Percentiles rank a stretch among this genome's conserved stretches.
Evolutionary conservation across 176 grass and related monocot species (phyloP).

Genomic region (Phragmites australis): DNA sequence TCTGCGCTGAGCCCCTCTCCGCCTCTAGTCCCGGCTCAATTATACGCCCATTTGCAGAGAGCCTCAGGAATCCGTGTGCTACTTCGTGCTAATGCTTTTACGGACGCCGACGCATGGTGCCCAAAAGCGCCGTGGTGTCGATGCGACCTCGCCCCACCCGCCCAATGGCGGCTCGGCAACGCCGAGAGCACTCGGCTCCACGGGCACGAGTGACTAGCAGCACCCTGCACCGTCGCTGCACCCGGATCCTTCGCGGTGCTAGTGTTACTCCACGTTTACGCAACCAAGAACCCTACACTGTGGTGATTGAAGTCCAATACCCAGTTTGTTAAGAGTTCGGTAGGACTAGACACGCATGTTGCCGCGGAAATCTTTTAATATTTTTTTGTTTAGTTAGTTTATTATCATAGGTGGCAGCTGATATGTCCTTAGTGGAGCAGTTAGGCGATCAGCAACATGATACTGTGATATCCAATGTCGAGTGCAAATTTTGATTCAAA

Average conservation of each 20-base stretch:
- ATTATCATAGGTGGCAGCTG: not conserved
- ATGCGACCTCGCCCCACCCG: not conserved
- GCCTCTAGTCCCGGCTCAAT: conserved; percentile 35
- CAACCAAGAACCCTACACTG: not conserved
- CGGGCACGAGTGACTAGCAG: not conserved
- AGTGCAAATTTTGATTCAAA: not conserved
- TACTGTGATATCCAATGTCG: not conserved
- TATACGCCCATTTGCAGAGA: conserved; percentile 34
- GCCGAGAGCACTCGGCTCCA: conserved; percentile 19
- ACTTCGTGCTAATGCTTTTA: not conserved
- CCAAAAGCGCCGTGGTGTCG: conserved; percentile 4
- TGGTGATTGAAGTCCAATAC: not conserved
- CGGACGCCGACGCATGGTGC: conserved; percentile 32
- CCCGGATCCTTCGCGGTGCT: not conserved
- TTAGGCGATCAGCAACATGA: not conserved
- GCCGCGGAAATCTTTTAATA: not conserved
- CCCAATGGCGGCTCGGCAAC: conserved; percentile 33
- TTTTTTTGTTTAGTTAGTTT: not conserved
- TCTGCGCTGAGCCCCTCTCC: not conserved
- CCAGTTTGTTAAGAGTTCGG: not conserved
- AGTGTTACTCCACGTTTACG: not conserved
- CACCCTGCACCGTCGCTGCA: not conserved
- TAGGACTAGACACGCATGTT: not conserved
- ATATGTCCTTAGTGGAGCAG: not conserved
- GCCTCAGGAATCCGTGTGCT: conserved; percentile 36